Evolutionary conservation across 2,329 filamentous ascomycete species (phyloP).

Genomic region (Aspergillus sojae): DNA sequence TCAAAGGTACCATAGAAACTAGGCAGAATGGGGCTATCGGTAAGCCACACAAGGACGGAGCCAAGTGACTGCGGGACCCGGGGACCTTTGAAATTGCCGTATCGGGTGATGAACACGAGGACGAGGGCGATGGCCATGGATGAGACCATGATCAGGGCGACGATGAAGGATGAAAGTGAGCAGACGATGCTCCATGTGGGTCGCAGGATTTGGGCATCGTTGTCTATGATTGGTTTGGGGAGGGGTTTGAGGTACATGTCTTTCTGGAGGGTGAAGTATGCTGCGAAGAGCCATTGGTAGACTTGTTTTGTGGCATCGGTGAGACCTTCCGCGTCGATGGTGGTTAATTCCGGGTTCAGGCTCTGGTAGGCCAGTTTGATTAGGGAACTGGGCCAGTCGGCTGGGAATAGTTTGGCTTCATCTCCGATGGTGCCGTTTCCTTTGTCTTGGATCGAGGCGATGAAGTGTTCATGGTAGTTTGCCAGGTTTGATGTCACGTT

Average conservation of each 20-base stretch:
- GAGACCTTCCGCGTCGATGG: neutral
- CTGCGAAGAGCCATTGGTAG: constrained; percentile 1
- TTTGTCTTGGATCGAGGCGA: neutral
- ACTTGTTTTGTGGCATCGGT: neutral
- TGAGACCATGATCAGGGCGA: neutral
- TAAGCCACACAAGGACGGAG: neutral
- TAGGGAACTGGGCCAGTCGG: neutral
- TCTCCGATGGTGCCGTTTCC: neutral
- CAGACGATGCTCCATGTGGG: neutral
- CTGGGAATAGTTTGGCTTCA: neutral
- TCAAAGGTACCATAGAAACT: neutral
- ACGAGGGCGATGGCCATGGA: neutral
- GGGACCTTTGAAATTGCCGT: neutral
- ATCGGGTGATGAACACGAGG: neutral
- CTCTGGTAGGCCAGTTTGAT: neutral
- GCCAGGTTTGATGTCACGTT: constrained; percentile 2
- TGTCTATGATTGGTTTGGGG: neutral
- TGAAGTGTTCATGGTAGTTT: neutral
- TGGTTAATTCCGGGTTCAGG: neutral
- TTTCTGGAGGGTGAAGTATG: neutral
- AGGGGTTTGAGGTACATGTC: neutral
- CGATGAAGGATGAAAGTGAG: neutral
- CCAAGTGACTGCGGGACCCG: neutral
- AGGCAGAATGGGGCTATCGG: neutral
- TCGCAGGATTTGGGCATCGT: neutral